Conservation (phyloP, 768 basidiomycete species). For the Russula sp. region DNA sequence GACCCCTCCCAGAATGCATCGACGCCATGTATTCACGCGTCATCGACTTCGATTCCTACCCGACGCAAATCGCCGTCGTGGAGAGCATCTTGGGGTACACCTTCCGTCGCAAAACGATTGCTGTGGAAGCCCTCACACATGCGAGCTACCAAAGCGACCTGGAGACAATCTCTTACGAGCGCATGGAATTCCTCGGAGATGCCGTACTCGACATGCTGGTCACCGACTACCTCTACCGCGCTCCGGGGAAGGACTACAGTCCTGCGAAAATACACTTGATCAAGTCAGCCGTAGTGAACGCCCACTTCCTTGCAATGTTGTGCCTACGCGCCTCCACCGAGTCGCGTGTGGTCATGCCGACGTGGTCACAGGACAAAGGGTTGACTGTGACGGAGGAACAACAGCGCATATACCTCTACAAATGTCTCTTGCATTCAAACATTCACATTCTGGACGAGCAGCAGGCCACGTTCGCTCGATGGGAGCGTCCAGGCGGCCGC, state of each 20-base stretch:
- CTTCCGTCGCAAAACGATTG: slow-evolving; percentile 57
- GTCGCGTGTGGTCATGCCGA: slow-evolving; percentile 52
- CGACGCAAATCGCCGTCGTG: slow-evolving; percentile 52
- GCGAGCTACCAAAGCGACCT: slow-evolving; percentile 61
- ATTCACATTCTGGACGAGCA: slow-evolving; percentile 61
- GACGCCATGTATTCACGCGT: slow-evolving; percentile 43
- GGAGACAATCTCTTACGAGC: slow-evolving; percentile 66
- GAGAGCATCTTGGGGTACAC: slow-evolving; percentile 68
- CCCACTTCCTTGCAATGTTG: slow-evolving; percentile 66
- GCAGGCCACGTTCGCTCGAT: slow-evolving; percentile 52
- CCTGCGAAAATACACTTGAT: slow-evolving; percentile 69
- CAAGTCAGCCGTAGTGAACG: slow-evolving; percentile 69
- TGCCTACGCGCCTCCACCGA: slow-evolving; percentile 51
- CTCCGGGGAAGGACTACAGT: slow-evolving; percentile 58
- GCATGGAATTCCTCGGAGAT: slow-evolving; percentile 78
- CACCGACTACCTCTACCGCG: slow-evolving; percentile 65
- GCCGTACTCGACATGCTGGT: slow-evolving; percentile 74
- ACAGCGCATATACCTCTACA: slow-evolving; percentile 56
- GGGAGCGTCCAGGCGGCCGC: slow-evolving; percentile 39
- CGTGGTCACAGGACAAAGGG: slow-evolving; percentile 34
- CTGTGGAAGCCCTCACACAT: slow-evolving; percentile 76
- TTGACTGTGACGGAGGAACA: slow-evolving; percentile 40
- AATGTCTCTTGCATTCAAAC: slow-evolving; percentile 70
- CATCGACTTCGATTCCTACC: slow-evolving; percentile 42
- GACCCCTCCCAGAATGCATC: slow-evolving; percentile 48